phyloP scores from a whole-genome alignment of 192 early-diverging fungal species.

The Allomyces macrogynus region DNA sequence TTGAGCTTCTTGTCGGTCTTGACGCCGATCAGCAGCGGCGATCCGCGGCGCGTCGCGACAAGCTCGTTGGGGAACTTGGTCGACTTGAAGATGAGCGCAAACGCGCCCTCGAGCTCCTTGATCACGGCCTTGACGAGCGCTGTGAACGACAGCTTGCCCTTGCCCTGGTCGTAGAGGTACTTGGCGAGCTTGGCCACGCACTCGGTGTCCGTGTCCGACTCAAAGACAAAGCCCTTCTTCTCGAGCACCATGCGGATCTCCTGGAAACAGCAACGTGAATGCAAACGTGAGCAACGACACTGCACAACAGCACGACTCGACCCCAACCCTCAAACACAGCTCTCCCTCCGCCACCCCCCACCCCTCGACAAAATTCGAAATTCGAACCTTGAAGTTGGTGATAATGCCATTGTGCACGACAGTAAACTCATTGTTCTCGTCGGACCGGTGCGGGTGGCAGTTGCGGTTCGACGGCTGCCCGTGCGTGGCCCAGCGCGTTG shows the following conservation, averaged over 20 bases:
- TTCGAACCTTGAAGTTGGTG: conserved; percentile 74
- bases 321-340: no score
- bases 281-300: no score
- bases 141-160: conserved; percentile 59
- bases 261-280: not conserved
- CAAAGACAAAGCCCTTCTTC: conserved; percentile 91
- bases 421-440: conserved; percentile 71
- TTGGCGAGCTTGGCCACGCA: conserved; percentile 91
- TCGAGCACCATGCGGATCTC: conserved; percentile 82
- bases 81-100: conserved; percentile 90
- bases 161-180: conserved; percentile 68
- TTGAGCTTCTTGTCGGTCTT: conserved; percentile 92
- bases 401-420: conserved; percentile 99
- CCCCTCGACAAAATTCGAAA: no score
- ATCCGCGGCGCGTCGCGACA: conserved; percentile 88
- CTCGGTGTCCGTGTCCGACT: conserved; percentile 96
- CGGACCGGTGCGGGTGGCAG: conserved; percentile 93
- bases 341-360: no score
- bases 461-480: conserved; percentile 83
- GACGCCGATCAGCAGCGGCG: conserved; percentile 92
- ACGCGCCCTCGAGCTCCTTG: conserved; percentile 97
- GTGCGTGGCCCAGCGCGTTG: conserved; percentile 98
- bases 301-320: no score
- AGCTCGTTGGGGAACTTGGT: conserved; percentile 85
- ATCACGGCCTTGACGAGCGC: conserved; percentile 83